Evolutionary conservation across 768 basidiomycete genomes (phyloP).

Genomic region (Exidia glandulosa): DNA sequence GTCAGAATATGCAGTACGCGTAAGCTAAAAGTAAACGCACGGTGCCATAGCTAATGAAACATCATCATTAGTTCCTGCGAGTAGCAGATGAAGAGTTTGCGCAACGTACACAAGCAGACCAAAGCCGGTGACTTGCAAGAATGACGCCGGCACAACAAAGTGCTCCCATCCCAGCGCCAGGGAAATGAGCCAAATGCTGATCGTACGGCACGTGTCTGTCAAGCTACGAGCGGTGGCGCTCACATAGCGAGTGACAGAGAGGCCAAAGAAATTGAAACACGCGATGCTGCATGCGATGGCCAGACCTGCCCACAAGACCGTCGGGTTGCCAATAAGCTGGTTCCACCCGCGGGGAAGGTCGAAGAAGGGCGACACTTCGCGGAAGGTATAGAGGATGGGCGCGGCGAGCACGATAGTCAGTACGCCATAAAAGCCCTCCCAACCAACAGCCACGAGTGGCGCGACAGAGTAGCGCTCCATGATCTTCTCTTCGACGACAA

Average conservation of each 20-base stretch:
- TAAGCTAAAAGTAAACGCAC: slow-evolving; percentile 27
- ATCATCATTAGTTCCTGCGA: not conserved
- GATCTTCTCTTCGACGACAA: slow-evolving; percentile 95
- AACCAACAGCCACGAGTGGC: slow-evolving; percentile 88
- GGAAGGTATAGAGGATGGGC: slow-evolving; percentile 64
- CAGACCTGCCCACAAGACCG: slow-evolving; percentile 53
- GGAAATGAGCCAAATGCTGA: slow-evolving; percentile 93
- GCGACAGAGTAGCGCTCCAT: slow-evolving; percentile 77
- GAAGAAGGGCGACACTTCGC: slow-evolving; percentile 40
- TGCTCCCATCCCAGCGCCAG: slow-evolving; percentile 85
- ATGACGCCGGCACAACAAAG: slow-evolving; percentile 67
- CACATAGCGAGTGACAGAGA: slow-evolving; percentile 87
- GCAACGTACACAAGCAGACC: slow-evolving; percentile 73
- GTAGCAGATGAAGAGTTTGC: not conserved
- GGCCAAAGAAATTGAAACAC: slow-evolving; percentile 80
- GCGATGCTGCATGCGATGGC: slow-evolving; percentile 70
- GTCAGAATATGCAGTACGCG: not conserved
- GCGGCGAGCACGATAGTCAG: slow-evolving; percentile 67
- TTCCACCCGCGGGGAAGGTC: slow-evolving; percentile 83
- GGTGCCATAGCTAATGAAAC: slow-evolving; percentile 63
- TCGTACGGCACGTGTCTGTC: slow-evolving; percentile 90
- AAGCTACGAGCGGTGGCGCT: slow-evolving; percentile 87
- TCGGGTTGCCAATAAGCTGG: slow-evolving; percentile 73
- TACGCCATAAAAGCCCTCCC: slow-evolving; percentile 86
- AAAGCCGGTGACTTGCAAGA: slow-evolving; percentile 79